Conservation (phyloP, 352 stramenopile genomes). For the Elongisporangium anandrum region DNA sequence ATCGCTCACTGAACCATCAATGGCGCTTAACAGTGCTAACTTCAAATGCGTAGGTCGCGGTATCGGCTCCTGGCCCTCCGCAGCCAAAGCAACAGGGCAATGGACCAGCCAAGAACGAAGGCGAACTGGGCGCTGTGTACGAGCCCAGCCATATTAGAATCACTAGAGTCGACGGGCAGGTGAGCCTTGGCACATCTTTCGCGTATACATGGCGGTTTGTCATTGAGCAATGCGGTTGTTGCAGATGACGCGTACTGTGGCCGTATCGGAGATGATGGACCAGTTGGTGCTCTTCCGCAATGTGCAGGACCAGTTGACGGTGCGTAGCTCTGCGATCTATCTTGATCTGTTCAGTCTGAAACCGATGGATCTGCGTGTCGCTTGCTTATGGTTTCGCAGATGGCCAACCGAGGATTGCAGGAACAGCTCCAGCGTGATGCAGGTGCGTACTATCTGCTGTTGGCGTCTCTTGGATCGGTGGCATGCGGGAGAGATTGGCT, state of each 20-base stretch:
- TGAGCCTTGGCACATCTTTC: slow-evolving; percentile 1
- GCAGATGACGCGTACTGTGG: slow-evolving; percentile 64
- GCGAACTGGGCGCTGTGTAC: slow-evolving; percentile 52
- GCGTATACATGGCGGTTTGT: background rate
- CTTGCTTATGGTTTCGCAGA: slow-evolving; percentile 22
- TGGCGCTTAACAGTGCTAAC: background rate
- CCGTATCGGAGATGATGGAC: slow-evolving; percentile 78
- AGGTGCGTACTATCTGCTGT: slow-evolving; percentile 31
- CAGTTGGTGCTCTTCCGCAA: slow-evolving; percentile 59
- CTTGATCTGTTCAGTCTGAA: background rate
- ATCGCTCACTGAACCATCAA: background rate
- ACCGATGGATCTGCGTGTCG: background rate
- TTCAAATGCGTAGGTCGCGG: background rate
- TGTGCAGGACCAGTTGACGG: slow-evolving; percentile 61
- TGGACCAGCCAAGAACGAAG: background rate
- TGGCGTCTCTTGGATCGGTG: background rate
- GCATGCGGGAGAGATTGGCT: background rate
- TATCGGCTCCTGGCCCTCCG: background rate
- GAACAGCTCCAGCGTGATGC: slow-evolving; percentile 61
- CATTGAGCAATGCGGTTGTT: background rate
- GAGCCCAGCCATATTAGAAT: slow-evolving; percentile 68
- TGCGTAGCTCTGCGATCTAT: slow-evolving; percentile 17
- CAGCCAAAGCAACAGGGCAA: background rate
- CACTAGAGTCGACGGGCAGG: slow-evolving; percentile 59
- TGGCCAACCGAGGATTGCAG: slow-evolving; percentile 62